Conservation (phyloP, 768 basidiomycete species). For the Lactarius vividus region DNA sequence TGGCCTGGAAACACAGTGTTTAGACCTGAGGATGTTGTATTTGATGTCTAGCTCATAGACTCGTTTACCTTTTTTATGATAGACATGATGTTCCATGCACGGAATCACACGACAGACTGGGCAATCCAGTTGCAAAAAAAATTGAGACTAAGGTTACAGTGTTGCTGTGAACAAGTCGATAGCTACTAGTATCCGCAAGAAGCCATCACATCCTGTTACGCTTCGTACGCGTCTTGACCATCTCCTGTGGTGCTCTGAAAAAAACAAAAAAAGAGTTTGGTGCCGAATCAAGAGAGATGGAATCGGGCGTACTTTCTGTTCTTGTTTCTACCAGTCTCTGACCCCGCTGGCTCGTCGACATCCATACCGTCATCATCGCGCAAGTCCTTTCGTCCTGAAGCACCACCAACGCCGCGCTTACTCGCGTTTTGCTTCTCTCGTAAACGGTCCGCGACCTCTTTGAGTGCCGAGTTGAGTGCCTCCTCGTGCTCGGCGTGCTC, state of each 20-base stretch:
- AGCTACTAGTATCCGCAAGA: not conserved
- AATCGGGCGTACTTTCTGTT: conserved; percentile 22
- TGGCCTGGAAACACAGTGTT: conserved; percentile 91
- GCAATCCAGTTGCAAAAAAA: not conserved
- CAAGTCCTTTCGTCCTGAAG: conserved; percentile 19
- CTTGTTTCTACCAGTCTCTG: conserved; percentile 18
- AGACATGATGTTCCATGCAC: conserved; percentile 6
- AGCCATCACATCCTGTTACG: conserved; percentile 25
- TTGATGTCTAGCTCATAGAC: conserved; percentile 51
- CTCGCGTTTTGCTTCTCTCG: conserved; percentile 41
- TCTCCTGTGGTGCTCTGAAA: conserved; percentile 27
- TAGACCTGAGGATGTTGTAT: conserved; percentile 73
- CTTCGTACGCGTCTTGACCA: conserved; percentile 18
- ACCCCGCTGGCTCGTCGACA: conserved; percentile 27
- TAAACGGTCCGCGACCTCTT: conserved; percentile 61
- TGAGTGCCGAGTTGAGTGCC: conserved; percentile 49
- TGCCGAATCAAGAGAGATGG: not conserved
- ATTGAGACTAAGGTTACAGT: conserved; percentile 21
- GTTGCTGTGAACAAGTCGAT: conserved; percentile 7
- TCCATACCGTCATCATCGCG: conserved; percentile 29
- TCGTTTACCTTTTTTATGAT: not conserved
- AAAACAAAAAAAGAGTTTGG: not conserved
- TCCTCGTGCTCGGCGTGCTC: conserved; percentile 56
- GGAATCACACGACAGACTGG: conserved; percentile 14
- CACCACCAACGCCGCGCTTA: conserved; percentile 21